Conservation (phyloP, 2,329 filamentous ascomycete genomes). For the Fusarium sororula region DNA sequence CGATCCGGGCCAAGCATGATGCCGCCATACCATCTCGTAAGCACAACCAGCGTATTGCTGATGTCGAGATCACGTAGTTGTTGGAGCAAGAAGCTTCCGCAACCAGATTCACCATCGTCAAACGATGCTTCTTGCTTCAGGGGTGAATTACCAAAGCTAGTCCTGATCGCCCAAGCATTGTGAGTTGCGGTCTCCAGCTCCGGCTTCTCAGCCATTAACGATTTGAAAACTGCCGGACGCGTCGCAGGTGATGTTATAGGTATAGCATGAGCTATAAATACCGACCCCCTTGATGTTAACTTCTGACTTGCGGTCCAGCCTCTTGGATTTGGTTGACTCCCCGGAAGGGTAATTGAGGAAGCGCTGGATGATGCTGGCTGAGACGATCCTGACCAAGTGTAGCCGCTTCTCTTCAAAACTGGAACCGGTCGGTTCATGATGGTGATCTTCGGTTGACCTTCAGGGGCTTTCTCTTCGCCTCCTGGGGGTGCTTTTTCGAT, state of each 20-base stretch:
- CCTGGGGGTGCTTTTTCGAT: constrained; percentile 71
- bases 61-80: constrained; percentile 61
- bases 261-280: constrained; percentile 64
- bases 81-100: constrained; percentile 65
- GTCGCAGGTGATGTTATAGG: constrained; percentile 51
- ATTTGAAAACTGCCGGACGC: constrained; percentile 55
- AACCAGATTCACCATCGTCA: constrained; percentile 70
- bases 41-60: constrained; percentile 64
- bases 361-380: constrained; percentile 26
- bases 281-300: constrained; percentile 62
- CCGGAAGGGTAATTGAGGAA: constrained; percentile 23
- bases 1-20: constrained; percentile 69
- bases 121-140: constrained; percentile 60
- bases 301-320: constrained; percentile 63
- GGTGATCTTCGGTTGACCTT: constrained; percentile 77
- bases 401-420: constrained; percentile 81
- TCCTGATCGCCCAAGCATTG: constrained; percentile 63
- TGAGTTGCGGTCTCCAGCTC: constrained; percentile 64
- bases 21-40: constrained; percentile 71
- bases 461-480: constrained; percentile 76
- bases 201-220: constrained; percentile 59
- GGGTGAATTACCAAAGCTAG: constrained; percentile 49
- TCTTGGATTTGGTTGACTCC: constrained; percentile 31
- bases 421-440: constrained; percentile 78
- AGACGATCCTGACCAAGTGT: constrained; percentile 55